Percentiles rank a stretch among this genome's conserved stretches.
These are phyloP conservation scores for Aspergillus carlsbadensis DNA, from an alignment of 495 filamentous ascomycete genomes.

Conservation along the genomic window DNA sequence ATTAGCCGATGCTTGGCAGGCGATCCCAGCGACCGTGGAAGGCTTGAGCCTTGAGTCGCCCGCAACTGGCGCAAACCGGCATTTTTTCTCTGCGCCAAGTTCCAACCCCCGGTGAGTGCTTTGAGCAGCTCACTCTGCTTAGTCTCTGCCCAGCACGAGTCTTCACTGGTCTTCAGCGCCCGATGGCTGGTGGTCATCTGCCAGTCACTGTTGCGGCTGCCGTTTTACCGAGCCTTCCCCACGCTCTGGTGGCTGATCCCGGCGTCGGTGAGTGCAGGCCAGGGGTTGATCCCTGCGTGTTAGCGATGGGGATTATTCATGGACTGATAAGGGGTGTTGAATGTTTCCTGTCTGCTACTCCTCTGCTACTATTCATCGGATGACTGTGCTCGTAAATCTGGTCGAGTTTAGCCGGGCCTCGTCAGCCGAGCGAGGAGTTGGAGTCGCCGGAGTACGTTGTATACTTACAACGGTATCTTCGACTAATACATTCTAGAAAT, in stretches of 20 bases:
- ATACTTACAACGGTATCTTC: no score
- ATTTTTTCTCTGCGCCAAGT: neutral
- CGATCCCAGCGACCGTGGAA: conserved; percentile 6
- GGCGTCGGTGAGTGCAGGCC: conserved; percentile 3
- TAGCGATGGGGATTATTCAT: conserved; percentile 3
- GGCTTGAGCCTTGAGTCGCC: neutral
- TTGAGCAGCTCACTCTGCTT: neutral
- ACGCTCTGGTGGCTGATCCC: neutral
- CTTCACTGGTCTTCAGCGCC: no score
- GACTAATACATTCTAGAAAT: no score
- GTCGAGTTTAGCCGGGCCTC: no score
- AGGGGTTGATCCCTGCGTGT: neutral
- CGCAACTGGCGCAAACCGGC: neutral
- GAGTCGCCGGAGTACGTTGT: no score
- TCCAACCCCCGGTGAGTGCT: conserved; percentile 4
- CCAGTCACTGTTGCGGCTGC: neutral
- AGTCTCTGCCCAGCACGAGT: no score
- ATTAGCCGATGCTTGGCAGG: conserved; percentile 17
- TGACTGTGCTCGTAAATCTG: no score
- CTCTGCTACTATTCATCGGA: no score
- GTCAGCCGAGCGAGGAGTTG: no score
- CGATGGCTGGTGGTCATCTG: no score
- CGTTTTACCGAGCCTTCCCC: neutral
- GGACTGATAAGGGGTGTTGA: neutral
- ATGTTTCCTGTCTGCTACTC: no score